Conservation (phyloP, 1,284 basidiomycete genomes). For the Trichosporon sp. region DNA sequence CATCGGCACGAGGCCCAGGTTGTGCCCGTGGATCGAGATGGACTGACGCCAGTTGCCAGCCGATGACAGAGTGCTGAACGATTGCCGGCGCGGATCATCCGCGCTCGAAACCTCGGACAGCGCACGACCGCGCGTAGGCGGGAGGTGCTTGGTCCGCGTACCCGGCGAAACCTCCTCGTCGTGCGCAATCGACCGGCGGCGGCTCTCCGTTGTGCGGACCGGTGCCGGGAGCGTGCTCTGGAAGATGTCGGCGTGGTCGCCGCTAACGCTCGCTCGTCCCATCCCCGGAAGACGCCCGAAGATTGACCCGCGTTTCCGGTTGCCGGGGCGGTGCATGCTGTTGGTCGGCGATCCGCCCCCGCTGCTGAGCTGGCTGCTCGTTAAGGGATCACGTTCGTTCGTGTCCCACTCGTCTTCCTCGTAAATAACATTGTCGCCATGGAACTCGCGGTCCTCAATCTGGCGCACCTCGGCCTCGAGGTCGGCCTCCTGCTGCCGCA, state of each 20-base stretch:
- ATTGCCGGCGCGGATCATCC: constrained; percentile 44
- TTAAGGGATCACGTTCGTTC: constrained; percentile 55
- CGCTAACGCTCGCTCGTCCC: constrained; percentile 26
- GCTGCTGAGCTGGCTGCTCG: constrained; percentile 24
- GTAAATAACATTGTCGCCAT: constrained; percentile 58
- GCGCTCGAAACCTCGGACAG: constrained; percentile 40
- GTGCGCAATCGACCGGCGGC: constrained; percentile 17
- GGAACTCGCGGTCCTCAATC: constrained; percentile 68
- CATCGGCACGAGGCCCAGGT: constrained; percentile 39
- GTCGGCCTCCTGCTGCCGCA: constrained; percentile 66
- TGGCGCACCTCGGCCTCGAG: constrained; percentile 68
- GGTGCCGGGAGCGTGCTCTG: constrained; percentile 47
- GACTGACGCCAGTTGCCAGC: constrained; percentile 23
- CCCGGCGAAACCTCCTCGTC: constrained; percentile 25
- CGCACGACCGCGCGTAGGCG: constrained; percentile 29
- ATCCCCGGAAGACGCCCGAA: constrained; percentile 33
- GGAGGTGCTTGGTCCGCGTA: constrained; percentile 18
- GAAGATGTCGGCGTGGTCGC: constrained; percentile 50
- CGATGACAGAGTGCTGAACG: constrained; percentile 50
- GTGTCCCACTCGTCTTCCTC: constrained; percentile 62
- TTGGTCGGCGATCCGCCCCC: constrained; percentile 20
- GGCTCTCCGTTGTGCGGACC: constrained; percentile 26
- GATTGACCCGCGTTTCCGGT: constrained; percentile 33
- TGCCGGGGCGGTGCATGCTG: constrained; percentile 25
- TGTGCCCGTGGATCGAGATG: constrained; percentile 21